Evolutionary conservation across 176 grass and related monocot species (phyloP).

Genomic region (Carex littledalei): DNA sequence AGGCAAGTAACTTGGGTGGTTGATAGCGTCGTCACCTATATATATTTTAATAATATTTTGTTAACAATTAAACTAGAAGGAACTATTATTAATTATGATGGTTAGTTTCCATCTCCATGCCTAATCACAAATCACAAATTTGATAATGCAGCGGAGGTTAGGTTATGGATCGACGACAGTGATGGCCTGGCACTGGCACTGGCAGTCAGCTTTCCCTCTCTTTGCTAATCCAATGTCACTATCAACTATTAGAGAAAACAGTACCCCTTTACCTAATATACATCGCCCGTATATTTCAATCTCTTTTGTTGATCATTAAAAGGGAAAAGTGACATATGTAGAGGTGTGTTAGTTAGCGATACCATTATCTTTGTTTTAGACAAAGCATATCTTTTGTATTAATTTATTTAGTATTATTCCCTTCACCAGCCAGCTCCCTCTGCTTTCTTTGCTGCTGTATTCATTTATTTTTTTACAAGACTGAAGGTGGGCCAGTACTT

Average conservation of each 20-base stretch:
- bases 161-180: background rate
- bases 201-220: background rate
- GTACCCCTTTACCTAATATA: slow-evolving; percentile 10
- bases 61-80: background rate
- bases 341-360: slow-evolving; percentile 14
- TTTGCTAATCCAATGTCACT: background rate
- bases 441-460: background rate
- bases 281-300: background rate
- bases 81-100: slow-evolving; percentile 4
- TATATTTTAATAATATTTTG: background rate
- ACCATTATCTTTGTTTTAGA: background rate
- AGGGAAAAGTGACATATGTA: background rate
- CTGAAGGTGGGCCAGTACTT: slow-evolving; percentile 10
- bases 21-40: background rate
- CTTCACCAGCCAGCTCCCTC: background rate
- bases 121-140: background rate
- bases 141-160: background rate
- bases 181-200: slow-evolving; percentile 2
- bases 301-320: background rate
- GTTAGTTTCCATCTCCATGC: background rate
- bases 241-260: background rate
- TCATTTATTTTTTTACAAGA: background rate
- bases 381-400: slow-evolving; percentile 3
- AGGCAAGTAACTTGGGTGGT: background rate
- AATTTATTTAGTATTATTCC: background rate